Base-by-base conservation (phyloP, 345 rosid genomes). In the Melaleuca quinquenervia region DNA sequence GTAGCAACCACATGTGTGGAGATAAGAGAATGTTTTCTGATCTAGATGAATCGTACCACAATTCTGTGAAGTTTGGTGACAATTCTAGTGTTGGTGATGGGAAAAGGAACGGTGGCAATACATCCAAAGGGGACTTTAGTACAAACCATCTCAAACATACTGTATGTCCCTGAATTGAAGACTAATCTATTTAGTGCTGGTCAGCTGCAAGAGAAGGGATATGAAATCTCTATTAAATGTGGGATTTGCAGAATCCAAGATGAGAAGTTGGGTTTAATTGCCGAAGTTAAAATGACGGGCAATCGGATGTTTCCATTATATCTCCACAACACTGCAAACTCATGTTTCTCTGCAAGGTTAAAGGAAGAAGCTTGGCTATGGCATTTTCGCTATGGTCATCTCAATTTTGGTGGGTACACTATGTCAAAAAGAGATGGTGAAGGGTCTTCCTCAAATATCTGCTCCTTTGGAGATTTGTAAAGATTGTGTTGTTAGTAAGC, bases 1-100 rank as follows among this genome's bases (percentile, higher is more conserved):
- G 86, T 11, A 21, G 5, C 22, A 89, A 87, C 44, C 82, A 88
- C 6, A 82, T 88, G 88, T 51, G 83, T 64, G 82, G 84, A 7
- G 22, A 84, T 13, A 53, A 22, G 3, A n/a, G n/a, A n/a, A 0
- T 78, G 76, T 82, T 89, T 52, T 12, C 3, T 50, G 14, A 26
- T 50, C 52, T 27, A 2, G 84, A 32, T 4, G 41, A 41, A 83
- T 10, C n/a, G 52, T 16, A 13, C 45, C 11, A 52, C 24, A n/a
- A 48, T 83, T 14, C 41, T 4, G 41, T 41, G 41, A 41, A 41
- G 41, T 41, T 41, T 41, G 41, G 41, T 41, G 41, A 41, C 41
- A 41, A 41, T 41, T 41, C 41, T 41, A 41, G 41, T 41, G 41
- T 41, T 4, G 41, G 41, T 41, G 2, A 41, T 41, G 41, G 41